Evolutionary conservation across 1,284 basidiomycete genomes (phyloP), one percentile per base, ranked within the genome.

Genomic region (Ceratobasidium theobromae): DNA sequence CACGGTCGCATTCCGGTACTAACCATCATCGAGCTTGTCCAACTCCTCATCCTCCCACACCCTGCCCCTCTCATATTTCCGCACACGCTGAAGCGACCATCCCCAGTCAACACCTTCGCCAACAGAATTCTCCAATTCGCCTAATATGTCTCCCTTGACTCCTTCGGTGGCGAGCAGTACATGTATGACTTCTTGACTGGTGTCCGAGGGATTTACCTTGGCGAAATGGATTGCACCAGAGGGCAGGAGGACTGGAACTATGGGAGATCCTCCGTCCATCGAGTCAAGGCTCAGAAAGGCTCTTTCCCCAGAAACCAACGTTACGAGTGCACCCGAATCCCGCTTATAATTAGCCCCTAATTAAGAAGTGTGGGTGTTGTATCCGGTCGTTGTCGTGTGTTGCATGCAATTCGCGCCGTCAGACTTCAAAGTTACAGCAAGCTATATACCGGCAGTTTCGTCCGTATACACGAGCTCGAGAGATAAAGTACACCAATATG

Each of bases 11-110:
- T 25, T 14, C 46, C 28, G 41, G 69, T 48, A 66, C 83, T 70
- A 52, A 89, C 89, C 87, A 72, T 88, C 82, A 55, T 82, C 85
- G 12, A 91, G 77, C 40, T 76, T 75, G 67, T 84, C 80, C 4
- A 91, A 77, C 67, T 88, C 87, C 2, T 81, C 78, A 71, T 89
- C 85, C 71, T 89, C 85, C 88, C 88, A 91, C 65, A 77, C 73
- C 41, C 86, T 78, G 49, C 88, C 88, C 62, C 75, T 76, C 21
- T 76, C 78, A 72, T 89, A 84, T 46, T 74, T 79, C 57, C 86
- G 79, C 48, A 89, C 81, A 64, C 73, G 78, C 75, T 89, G 88
- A 65, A 91, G 75, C 23, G 82, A 86, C 88, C 89, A 91, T 9
- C 81, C 83, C 64, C 74, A 75, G 35, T 84, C 80, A 54, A 81